Percentiles rank a stretch among this genome's conserved stretches.
These are phyloP conservation scores for Candida krabiensis DNA, from an alignment of 805 yeast species.

Conservation along the genomic window DNA sequence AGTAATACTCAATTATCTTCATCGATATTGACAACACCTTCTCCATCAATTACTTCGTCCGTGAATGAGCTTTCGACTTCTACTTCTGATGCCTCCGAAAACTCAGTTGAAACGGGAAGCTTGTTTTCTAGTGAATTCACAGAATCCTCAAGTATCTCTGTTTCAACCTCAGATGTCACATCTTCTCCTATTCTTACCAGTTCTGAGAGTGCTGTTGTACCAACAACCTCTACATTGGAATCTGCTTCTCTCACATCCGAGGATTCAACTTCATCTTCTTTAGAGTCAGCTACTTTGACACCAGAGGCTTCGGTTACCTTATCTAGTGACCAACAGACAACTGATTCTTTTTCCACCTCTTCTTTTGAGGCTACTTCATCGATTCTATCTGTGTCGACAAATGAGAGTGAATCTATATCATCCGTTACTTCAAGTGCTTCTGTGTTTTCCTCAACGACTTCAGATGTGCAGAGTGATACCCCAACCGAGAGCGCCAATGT, in stretches of 20 bases:
- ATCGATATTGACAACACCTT: constrained; percentile 3
- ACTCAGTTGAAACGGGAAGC: neutral
- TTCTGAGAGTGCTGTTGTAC: neutral
- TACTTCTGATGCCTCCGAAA: too few species aligned
- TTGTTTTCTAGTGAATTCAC: neutral
- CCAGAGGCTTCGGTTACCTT: neutral
- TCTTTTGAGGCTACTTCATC: constrained; percentile 11
- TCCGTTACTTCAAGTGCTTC: too few species aligned
- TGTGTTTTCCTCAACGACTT: too few species aligned
- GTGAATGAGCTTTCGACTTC: too few species aligned
- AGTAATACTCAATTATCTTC: too few species aligned
- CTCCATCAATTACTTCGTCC: too few species aligned
- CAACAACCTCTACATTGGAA: neutral
- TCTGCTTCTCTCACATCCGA: neutral
- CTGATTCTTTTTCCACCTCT: constrained; percentile 1
- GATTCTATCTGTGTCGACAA: too few species aligned
- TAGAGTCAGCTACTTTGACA: neutral
- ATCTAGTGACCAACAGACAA: constrained; percentile 1
- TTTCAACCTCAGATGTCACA: constrained; percentile 3
- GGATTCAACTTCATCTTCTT: neutral
- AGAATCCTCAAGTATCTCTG: constrained; percentile 2
- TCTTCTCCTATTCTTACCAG: neutral
- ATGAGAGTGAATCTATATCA: too few species aligned
- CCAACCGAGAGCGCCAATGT: too few species aligned
- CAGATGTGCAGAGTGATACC: too few species aligned